Conservation (phyloP, 2,329 filamentous ascomycete species). For the Claviceps digitariae region DNA sequence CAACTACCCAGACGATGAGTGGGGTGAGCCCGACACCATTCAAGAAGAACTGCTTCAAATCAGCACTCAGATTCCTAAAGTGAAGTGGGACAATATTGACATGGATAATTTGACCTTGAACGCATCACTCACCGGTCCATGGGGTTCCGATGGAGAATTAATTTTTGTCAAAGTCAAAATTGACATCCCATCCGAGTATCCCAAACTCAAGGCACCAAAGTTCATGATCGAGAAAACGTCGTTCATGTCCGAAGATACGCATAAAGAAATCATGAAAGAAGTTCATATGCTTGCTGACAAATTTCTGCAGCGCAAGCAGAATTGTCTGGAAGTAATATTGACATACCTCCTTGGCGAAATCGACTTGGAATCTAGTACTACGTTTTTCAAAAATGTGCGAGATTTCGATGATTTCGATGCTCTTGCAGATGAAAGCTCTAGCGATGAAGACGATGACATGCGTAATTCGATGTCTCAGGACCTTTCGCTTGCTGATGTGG, state of each 20-base stretch:
- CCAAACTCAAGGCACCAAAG: constrained; percentile 41
- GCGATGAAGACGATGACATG: constrained; percentile 56
- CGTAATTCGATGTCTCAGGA: constrained; percentile 50
- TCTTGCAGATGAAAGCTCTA: constrained; percentile 65
- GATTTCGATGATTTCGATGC: constrained; percentile 45
- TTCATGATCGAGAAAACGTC: constrained; percentile 49
- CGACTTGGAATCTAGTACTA: constrained; percentile 45
- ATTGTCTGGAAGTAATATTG: constrained; percentile 48
- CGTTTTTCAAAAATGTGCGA: constrained; percentile 49
- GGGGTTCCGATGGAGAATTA: constrained; percentile 40
- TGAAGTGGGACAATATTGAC: constrained; percentile 50
- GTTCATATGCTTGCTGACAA: constrained; percentile 41
- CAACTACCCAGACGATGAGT: constrained; percentile 39
- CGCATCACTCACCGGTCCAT: constrained; percentile 51
- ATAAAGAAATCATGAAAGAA: constrained; percentile 37
- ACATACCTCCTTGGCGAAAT: constrained; percentile 51
- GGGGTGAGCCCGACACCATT: constrained; percentile 47
- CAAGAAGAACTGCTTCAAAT: constrained; percentile 53
- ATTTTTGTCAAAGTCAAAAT: constrained; percentile 52
- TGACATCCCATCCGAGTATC: constrained; percentile 45
- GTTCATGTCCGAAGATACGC: constrained; percentile 43
- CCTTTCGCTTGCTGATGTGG: constrained; percentile 39
- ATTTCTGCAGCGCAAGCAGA: constrained; percentile 43
- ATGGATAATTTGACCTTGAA: constrained; percentile 46
- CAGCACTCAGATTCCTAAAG: constrained; percentile 47